Percentiles rank a stretch among this genome's conserved stretches.
Conservation (phyloP, 2,329 filamentous ascomycete genomes). For the Calonectria hongkongensis region DNA sequence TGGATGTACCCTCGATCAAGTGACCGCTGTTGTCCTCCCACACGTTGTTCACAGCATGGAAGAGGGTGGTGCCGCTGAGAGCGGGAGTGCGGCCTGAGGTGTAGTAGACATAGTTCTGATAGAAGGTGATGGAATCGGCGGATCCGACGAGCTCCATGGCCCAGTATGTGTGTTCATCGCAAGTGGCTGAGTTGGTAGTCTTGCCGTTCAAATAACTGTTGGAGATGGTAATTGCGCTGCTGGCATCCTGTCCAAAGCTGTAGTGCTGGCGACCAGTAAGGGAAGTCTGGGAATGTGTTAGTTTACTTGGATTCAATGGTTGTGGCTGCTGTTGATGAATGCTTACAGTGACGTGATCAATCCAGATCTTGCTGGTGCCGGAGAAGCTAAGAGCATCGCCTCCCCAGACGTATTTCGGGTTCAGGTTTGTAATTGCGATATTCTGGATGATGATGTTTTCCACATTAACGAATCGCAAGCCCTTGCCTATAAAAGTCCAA, state of each 20-base stretch:
- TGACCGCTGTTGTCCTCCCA: slow-evolving; percentile 19
- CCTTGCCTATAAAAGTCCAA: background rate
- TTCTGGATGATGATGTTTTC: slow-evolving; percentile 18
- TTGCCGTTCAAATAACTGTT: slow-evolving; percentile 22
- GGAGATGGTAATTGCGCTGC: slow-evolving; percentile 16
- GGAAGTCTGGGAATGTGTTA: slow-evolving; percentile 4
- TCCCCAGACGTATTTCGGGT: slow-evolving; percentile 17
- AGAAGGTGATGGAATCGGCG: slow-evolving; percentile 19
- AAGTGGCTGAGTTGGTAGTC: slow-evolving; percentile 20
- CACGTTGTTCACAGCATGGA: slow-evolving; percentile 23
- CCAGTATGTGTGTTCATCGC: slow-evolving; percentile 19
- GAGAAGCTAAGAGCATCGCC: slow-evolving; percentile 16
- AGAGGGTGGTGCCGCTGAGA: slow-evolving; percentile 13
- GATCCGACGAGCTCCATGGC: slow-evolving; percentile 20
- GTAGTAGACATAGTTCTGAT: slow-evolving; percentile 25
- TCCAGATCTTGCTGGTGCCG: slow-evolving; percentile 7
- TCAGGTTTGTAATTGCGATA: slow-evolving; percentile 12
- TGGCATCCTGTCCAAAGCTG: slow-evolving; percentile 22
- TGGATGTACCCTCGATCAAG: slow-evolving; percentile 4
- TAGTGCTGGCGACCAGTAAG: slow-evolving; percentile 14
- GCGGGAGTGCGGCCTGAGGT: slow-evolving; percentile 20
- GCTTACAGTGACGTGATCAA: slow-evolving; percentile 13
- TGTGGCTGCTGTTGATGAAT: background rate
- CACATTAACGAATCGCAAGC: slow-evolving; percentile 8
- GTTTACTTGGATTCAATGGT: background rate